Evolutionary conservation across 768 basidiomycete species (phyloP), one percentile per base, ranked within the genome.

Genomic region (Boletus vermiculosoides): DNA sequence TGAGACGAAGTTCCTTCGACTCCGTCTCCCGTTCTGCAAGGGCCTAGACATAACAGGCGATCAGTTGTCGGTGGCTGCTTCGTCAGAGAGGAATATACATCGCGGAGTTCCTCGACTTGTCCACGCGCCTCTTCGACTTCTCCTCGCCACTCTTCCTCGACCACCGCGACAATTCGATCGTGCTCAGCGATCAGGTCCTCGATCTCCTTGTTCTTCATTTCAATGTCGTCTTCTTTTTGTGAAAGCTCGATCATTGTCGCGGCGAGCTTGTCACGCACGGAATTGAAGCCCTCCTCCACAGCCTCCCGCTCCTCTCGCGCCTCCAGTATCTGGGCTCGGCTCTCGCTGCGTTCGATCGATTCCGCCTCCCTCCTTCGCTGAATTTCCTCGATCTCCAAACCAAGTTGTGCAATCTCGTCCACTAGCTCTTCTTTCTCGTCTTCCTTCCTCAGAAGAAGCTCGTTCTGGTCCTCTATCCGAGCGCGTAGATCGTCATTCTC

Each of bases 181-280:
- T 92, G 88, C 66, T 93, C 88, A 7, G 74, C 75, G 5, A 93
- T 79, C 45, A 96, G 70, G 47, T 94, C 90, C 4, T 89, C 86
- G 45, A 94, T 83, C 69, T 93, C 91, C 56, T 80, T 76, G 54
- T 81, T 81, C 76, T 89, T 88, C 69, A 86, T 76, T 51, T 94
- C 92, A 22, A 94, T 71, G 31, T 96, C 94, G 59, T 94, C 90
- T 64, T 95, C 90, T 71, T 84, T 89, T 71, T 91, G 86, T 71
- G 92, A 88, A 28, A 93, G 74, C 71, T 92, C 91, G 59, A 94
- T 92, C 68, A 85, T 80, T 2, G 84, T 81, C 1, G 89, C 91
- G 1, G 92, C 91, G 10, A 92, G 77, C 69, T 84, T 86, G 73
- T 94, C 92, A 47, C 85, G 77, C 36, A 88, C 70, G 0, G 85